Base-by-base conservation (phyloP, 129 eudicot species). In the Tagetes patula region DNA sequence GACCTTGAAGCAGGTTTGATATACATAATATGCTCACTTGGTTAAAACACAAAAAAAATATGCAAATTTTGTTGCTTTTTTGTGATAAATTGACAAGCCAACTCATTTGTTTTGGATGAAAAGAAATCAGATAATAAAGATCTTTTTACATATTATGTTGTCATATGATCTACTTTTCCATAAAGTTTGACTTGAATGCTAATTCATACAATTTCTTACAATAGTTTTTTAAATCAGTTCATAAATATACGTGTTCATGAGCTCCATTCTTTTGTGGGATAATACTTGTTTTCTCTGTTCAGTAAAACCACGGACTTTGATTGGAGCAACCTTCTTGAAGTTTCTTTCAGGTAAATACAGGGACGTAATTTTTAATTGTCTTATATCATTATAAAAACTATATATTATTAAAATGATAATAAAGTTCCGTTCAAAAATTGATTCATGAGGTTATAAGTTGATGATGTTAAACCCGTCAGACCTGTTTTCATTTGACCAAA, bases 321-420 rank as follows among this genome's bases (percentile, higher is more conserved):
- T 83, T 0, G 98, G 98, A 77, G 98, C 96, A n/a, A 86, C 88
- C 66, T 93, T 93, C 82, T 78, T 87, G 79, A 89, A 90, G 87
- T 81, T 87, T 81, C 95, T 93, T 85, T 76, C 98, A 79, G 96
- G 98, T 93, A 85, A 50, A 11, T 38, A 62, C 45, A 60, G 42
- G 40, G 30, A 43, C 27, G 43, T 67, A 50, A 4, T 5, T 50
- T 65, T 65, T 75, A 30, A 13, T 53, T 40, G n/a, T 58, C 45
- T 55, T 56, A 34, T 36, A 0, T 61, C 45, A 34, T 36, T 36
- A 61, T 36, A 38, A 36, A 61, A 61, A 61, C 9, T 61, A 11
- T 14, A 66, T 63, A 8, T 55, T 2, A 61, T 11, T 12, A 71
- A 20, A 11, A 58, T 3, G 6, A 61, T 34, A 1, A 4, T 11